Evolutionary conservation across 768 basidiomycete genomes (phyloP), one percentile per base, ranked within the genome.

Genomic region (Termitomyces sp.): DNA sequence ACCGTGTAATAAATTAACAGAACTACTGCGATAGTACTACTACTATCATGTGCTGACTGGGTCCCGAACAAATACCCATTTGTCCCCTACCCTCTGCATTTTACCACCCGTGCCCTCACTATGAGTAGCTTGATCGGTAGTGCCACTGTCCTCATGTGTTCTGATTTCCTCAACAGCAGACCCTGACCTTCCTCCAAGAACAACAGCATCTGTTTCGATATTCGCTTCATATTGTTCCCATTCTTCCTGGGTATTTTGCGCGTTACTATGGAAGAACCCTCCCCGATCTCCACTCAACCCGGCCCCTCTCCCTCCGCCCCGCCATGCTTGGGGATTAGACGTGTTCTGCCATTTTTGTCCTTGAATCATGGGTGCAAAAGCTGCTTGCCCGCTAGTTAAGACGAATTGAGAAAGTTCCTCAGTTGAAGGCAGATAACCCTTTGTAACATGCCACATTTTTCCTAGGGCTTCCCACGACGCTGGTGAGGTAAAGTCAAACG

Each of bases 401-500:
- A 89, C 78, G 68, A 87, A 89, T 70, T 85, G 80, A 85, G 91
- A 85, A 63, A 93, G 80, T 66, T 92, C 81, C 65, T 91, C 86
- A 65, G 87, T 85, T 56, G 88, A 80, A 30, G 91, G 91, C 63
- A 76, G 49, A 65, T 82, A 79, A 42, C 89, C 88, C 70, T 88
- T 73, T 53, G 88, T 86, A 56, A 78, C 76, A 68, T 79, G 73
- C 89, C 89, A 93, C 78, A 90, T 85, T 68, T 83, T 84, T 69
- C 88, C 88, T 58, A 95, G 82, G 56, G 82, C 80, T 76, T 88
- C 85, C 93, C 93, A 95, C 69, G 89, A 86, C 53, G 82, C 71
- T 54, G 92, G 82, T 44, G 81, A 78, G 30, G 86, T 86, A 55
- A 84, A 85, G 77, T 93, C 82, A 81, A 94, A 94, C 47, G 81